These are phyloP conservation scores for Beauveria sp. DNA, from an alignment of 2,329 filamentous ascomycete species.

Conservation along the genomic window DNA sequence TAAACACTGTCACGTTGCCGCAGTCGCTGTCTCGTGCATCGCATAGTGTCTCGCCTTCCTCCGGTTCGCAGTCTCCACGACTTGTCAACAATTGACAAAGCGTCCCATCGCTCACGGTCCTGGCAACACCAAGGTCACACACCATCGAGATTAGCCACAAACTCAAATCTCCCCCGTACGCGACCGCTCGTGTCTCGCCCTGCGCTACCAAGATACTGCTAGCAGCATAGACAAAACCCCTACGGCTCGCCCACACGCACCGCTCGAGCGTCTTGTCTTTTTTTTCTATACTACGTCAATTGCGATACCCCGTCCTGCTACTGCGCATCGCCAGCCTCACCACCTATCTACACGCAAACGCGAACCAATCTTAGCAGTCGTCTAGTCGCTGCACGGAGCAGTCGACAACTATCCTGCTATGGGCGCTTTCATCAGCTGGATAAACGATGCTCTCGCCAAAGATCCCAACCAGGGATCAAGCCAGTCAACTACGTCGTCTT, in stretches of 20 bases:
- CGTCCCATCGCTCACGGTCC: background rate
- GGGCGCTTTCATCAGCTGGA: slow-evolving; percentile 32
- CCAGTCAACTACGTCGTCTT: slow-evolving; percentile 22
- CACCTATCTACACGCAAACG: background rate
- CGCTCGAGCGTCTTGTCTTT: background rate
- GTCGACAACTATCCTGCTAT: slow-evolving; percentile 21
- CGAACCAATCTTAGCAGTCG: slow-evolving; percentile 8
- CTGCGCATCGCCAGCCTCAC: background rate
- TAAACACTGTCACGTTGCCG: no score
- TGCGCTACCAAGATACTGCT: background rate
- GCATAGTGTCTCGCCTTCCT: slow-evolving; percentile 3
- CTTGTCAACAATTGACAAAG: background rate
- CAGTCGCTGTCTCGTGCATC: background rate
- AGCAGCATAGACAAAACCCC: slow-evolving; percentile 4
- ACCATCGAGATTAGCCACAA: slow-evolving; percentile 6
- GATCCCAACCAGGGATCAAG: slow-evolving; percentile 19
- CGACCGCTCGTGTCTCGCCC: slow-evolving; percentile 4
- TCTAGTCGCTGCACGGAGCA: slow-evolving; percentile 11
- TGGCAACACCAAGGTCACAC: background rate
- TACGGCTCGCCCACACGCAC: slow-evolving; percentile 2
- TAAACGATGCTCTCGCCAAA: slow-evolving; percentile 24
- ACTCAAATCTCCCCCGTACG: slow-evolving; percentile 8
- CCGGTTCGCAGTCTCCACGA: slow-evolving; percentile 1
- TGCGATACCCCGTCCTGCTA: background rate
- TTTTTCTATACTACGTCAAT: background rate